phyloP scores from a whole-genome alignment of 495 filamentous ascomycete genomes.

The Aspergillus panamensis region DNA sequence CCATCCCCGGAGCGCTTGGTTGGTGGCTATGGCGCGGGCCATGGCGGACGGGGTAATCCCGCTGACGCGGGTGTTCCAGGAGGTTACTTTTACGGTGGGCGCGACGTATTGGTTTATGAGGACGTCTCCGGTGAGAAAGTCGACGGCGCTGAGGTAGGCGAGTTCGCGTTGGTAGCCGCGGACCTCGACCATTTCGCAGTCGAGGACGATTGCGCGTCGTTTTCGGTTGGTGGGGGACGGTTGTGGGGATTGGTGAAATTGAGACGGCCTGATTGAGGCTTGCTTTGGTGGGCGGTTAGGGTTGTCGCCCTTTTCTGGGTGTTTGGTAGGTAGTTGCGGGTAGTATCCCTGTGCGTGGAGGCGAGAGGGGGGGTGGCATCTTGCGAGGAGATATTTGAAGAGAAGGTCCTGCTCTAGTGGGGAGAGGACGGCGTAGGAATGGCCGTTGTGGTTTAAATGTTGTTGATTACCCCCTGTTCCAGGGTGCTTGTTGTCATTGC shows the following conservation, averaged over 20 bases:
- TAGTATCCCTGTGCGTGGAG: constrained; percentile 6
- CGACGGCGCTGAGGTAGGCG: constrained; percentile 36
- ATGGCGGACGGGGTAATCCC: constrained; percentile 33
- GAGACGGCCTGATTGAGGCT: not conserved
- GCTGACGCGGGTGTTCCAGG: constrained; percentile 38
- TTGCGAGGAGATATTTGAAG: constrained; percentile 2
- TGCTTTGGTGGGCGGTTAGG: constrained; percentile 9
- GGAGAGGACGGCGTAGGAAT: not conserved
- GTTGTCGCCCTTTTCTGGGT: not conserved
- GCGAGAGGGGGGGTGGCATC: constrained; percentile 6
- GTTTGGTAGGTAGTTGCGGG: not conserved
- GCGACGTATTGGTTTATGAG: constrained; percentile 43
- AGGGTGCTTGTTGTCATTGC: not conserved
- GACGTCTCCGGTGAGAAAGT: constrained; percentile 47
- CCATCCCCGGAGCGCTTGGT: constrained; percentile 40
- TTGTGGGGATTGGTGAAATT: not conserved
- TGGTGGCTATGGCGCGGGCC: constrained; percentile 25
- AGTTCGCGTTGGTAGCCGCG: constrained; percentile 12
- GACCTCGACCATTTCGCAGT: constrained; percentile 36
- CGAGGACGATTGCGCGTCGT: constrained; percentile 27
- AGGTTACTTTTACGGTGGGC: constrained; percentile 27
- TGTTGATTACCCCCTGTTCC: not conserved
- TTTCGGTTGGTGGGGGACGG: constrained; percentile 1
- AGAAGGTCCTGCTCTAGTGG: not conserved
- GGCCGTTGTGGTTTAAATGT: not conserved